These are phyloP conservation scores for Kurtzmaniella fragi DNA, from an alignment of 805 yeast genomes.

Conservation along the genomic window DNA sequence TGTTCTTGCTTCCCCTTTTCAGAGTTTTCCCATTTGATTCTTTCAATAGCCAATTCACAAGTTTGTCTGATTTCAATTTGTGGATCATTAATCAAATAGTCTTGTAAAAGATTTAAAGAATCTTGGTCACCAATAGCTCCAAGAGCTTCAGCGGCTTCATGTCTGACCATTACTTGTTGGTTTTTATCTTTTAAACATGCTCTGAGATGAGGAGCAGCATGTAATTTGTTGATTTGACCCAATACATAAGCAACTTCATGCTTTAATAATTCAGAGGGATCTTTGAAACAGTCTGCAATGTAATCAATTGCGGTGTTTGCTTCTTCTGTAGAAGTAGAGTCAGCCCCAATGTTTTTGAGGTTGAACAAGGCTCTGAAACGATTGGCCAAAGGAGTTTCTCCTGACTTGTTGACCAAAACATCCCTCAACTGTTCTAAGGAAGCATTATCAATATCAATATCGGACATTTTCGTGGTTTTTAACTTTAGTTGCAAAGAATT, in stretches of 20 bases:
- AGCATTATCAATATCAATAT: constrained; percentile 36
- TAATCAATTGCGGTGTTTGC: constrained; percentile 72
- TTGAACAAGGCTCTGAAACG: constrained; percentile 94
- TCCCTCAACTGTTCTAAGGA: constrained; percentile 67
- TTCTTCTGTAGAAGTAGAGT: constrained; percentile 45
- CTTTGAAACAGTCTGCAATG: constrained; percentile 79
- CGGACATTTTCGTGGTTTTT: constrained; percentile 9
- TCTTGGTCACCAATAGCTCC: constrained; percentile 89
- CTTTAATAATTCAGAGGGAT: constrained; percentile 82
- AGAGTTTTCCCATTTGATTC: constrained; percentile 89
- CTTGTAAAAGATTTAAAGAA: constrained; percentile 60
- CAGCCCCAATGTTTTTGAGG: constrained; percentile 80
- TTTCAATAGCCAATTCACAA: constrained; percentile 92
- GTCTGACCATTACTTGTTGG: constrained; percentile 96
- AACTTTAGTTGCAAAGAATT: constrained; percentile 6
- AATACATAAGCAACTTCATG: constrained; percentile 97
- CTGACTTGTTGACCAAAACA: constrained; percentile 57
- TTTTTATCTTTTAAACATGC: constrained; percentile 57
- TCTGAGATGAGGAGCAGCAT: constrained; percentile 73
- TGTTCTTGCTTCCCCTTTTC: constrained; percentile 60
- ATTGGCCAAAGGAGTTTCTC: constrained; percentile 70
- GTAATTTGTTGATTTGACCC: constrained; percentile 86
- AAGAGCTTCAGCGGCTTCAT: constrained; percentile 98
- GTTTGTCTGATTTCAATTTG: constrained; percentile 89
- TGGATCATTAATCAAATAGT: constrained; percentile 70